These are phyloP conservation scores for Blastocystis sp. DNA, from an alignment of 352 stramenopile genomes.

Conservation along the genomic window DNA sequence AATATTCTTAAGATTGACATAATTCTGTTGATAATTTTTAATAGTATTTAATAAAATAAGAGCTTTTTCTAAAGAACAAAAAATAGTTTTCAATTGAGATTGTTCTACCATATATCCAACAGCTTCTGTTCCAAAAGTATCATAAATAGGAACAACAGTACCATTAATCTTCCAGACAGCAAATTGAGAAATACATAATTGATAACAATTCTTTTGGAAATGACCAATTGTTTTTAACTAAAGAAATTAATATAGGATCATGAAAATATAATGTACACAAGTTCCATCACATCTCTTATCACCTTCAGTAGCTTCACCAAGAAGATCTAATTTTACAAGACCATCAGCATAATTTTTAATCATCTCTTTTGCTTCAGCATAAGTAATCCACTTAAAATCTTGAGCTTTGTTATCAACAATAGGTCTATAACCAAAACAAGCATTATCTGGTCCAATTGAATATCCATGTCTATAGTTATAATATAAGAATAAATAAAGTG, in stretches of 20 bases:
- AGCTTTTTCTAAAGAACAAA: conserved; percentile 51
- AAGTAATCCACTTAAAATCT: conserved; percentile 15
- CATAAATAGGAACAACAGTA: conserved; percentile 50
- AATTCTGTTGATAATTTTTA: neutral
- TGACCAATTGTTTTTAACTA: conserved; percentile 59
- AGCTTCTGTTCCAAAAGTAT: conserved; percentile 54
- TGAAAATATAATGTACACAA: neutral
- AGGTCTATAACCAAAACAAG: conserved; percentile 15
- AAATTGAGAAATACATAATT: conserved; percentile 71
- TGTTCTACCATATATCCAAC: conserved; percentile 54
- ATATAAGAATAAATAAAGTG: no score
- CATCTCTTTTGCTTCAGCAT: conserved; percentile 4
- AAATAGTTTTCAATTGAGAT: conserved; percentile 50
- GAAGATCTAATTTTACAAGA: conserved; percentile 15
- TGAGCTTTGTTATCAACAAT: neutral
- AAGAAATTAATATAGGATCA: no score
- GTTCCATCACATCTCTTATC: conserved; percentile 1
- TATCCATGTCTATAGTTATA: conserved; percentile 6
- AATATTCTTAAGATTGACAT: conserved; percentile 5
- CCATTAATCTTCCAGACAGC: conserved; percentile 27
- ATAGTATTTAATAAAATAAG: conserved; percentile 47
- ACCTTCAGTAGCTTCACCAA: conserved; percentile 14
- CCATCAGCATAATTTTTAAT: conserved; percentile 14
- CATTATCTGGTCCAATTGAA: neutral
- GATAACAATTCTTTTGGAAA: conserved; percentile 81